phyloP scores from a whole-genome alignment of 352 stramenopile genomes.

The Sclerospora graminicola region DNA sequence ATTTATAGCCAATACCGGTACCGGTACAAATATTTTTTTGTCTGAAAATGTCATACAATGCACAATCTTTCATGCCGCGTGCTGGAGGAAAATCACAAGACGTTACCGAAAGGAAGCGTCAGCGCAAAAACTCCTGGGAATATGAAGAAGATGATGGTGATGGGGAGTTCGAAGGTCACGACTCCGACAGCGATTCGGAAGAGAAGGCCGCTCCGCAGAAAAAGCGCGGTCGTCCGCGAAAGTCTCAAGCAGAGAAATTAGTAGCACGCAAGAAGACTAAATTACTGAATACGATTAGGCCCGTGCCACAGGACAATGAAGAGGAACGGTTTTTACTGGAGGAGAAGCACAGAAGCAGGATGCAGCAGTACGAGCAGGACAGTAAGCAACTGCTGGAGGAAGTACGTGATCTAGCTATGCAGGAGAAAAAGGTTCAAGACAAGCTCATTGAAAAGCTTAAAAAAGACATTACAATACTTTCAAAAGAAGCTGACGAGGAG shows the following conservation, averaged over 20 bases:
- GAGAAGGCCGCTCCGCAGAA: conserved; percentile 13
- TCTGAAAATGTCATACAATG: too few relatives aligned
- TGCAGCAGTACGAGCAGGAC: conserved; percentile 53
- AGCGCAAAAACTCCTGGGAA: conserved; percentile 15
- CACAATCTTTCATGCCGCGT: too few relatives aligned
- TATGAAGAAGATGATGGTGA: conserved; percentile 28
- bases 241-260: neutral
- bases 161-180: conserved; percentile 9
- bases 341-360: conserved; percentile 42
- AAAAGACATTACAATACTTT: conserved; percentile 46
- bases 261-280: conserved; percentile 6
- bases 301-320: conserved; percentile 2
- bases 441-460: conserved; percentile 63
- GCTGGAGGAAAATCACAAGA: too few relatives aligned
- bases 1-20: too few relatives aligned
- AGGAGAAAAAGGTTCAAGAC: conserved; percentile 68
- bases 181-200: conserved; percentile 16
- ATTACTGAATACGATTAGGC: neutral
- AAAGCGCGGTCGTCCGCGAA: conserved; percentile 5
- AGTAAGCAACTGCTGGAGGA: conserved; percentile 53
- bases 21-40: too few relatives aligned
- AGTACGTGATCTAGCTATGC: conserved; percentile 37
- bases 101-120: conserved; percentile 11
- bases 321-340: conserved; percentile 10
- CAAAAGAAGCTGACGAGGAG: conserved; percentile 38